Percentiles rank a stretch among this genome's conserved stretches.
Conservation (phyloP, 2,329 filamentous ascomycete species). For the Lasiodiplodia sp. region DNA sequence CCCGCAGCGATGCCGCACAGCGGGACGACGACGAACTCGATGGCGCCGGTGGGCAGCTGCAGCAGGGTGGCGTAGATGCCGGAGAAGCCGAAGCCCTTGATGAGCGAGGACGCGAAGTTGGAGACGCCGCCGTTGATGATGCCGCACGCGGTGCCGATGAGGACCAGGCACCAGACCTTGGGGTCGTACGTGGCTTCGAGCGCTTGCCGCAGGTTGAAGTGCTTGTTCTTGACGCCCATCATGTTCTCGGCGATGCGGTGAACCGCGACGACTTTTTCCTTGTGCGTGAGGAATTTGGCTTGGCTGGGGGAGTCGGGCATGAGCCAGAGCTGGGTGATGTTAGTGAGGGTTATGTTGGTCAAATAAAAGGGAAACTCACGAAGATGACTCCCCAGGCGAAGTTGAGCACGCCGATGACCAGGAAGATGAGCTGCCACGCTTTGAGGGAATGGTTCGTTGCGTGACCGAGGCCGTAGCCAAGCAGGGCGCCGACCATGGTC, state of each 20-base stretch:
- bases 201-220: conserved; percentile 47
- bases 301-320: conserved; percentile 48
- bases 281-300: conserved; percentile 48
- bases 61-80: conserved; percentile 52
- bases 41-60: conserved; percentile 53
- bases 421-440: conserved; percentile 48
- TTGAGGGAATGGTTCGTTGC: conserved; percentile 38
- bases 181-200: conserved; percentile 51
- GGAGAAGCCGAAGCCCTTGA: conserved; percentile 53
- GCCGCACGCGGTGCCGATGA: conserved; percentile 54
- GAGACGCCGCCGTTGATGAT: conserved; percentile 60
- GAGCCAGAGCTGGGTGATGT: conserved; percentile 36
- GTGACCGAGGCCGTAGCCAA: conserved; percentile 47
- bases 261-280: conserved; percentile 49
- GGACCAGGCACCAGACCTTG: conserved; percentile 49
- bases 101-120: conserved; percentile 57
- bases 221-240: conserved; percentile 52
- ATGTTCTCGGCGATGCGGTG: conserved; percentile 50
- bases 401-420: conserved; percentile 47
- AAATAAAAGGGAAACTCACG: conserved; percentile 14
- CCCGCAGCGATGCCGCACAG: conserved; percentile 44
- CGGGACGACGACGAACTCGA: conserved; percentile 52
- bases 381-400: conserved; percentile 47
- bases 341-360: background rate
- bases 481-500: conserved; percentile 46